These are phyloP conservation scores for Fagopyrum tataricum DNA, from an alignment of 148 eudicot genomes.

Conservation along the genomic window DNA sequence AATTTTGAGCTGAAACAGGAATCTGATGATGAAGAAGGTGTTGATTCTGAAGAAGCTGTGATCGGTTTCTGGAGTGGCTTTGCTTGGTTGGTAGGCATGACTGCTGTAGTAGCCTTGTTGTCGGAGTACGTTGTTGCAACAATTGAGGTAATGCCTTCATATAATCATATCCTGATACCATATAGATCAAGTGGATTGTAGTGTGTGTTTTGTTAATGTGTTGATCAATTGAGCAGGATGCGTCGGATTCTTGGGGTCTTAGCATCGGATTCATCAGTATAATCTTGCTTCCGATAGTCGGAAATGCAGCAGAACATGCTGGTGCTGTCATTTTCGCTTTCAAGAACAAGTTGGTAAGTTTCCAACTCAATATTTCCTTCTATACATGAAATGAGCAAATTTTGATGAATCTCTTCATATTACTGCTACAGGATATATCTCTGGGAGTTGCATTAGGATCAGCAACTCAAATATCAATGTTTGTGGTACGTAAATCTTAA, in stretches of 20 bases:
- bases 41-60: slow-evolving; percentile 40
- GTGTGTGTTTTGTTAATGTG: neutral
- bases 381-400: neutral
- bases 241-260: slow-evolving; percentile 85
- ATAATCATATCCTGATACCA: neutral
- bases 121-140: slow-evolving; percentile 88
- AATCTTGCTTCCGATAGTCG: slow-evolving; percentile 88
- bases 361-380: neutral
- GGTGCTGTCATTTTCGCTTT: slow-evolving; percentile 90
- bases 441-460: slow-evolving; percentile 92
- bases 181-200: neutral
- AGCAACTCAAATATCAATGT: slow-evolving; percentile 83
- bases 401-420: slow-evolving; percentile 3
- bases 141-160: slow-evolving; percentile 51
- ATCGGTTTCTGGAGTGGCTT: slow-evolving; percentile 82
- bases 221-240: slow-evolving; percentile 35
- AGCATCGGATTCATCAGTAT: slow-evolving; percentile 87
- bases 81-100: slow-evolving; percentile 74
- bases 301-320: slow-evolving; percentile 97
- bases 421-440: slow-evolving; percentile 60
- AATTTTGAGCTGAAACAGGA: slow-evolving; percentile 21
- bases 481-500: slow-evolving; percentile 60
- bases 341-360: slow-evolving; percentile 73
- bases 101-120: slow-evolving; percentile 58
- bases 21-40: slow-evolving; percentile 30